Conservation (phyloP, 805 yeast species). For the Ogataea saltuana region DNA sequence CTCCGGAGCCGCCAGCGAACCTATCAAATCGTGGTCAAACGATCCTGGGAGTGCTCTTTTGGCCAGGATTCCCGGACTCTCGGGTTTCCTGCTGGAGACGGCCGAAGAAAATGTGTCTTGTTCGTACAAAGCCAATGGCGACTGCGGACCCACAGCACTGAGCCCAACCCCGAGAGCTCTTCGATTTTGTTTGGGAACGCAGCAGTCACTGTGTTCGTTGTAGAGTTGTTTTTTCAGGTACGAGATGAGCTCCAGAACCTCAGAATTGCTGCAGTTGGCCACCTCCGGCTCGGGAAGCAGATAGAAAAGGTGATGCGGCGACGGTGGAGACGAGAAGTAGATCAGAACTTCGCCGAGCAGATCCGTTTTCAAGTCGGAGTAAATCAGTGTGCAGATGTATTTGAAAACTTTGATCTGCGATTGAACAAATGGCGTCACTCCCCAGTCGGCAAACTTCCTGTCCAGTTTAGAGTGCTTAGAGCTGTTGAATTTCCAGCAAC, state of each 20-base stretch:
- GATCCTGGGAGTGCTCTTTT: conserved; percentile 20
- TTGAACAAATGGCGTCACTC: conserved; percentile 27
- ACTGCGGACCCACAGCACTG: neutral
- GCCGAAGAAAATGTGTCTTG: conserved; percentile 7
- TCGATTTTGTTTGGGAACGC: conserved; percentile 11
- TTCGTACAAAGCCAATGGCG: conserved; percentile 13
- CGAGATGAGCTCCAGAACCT: conserved; percentile 20
- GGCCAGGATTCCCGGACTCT: conserved; percentile 12
- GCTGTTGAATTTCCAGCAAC: conserved; percentile 42
- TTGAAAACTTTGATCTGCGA: conserved; percentile 25
- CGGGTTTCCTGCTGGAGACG: conserved; percentile 9
- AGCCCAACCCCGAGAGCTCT: conserved; percentile 1
- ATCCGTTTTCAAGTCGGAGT: conserved; percentile 23
- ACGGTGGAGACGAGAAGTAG: conserved; percentile 26
- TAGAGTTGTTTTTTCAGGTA: conserved; percentile 23
- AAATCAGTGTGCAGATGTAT: conserved; percentile 16
- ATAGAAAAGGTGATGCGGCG: conserved; percentile 27
- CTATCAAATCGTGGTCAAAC: conserved; percentile 9
- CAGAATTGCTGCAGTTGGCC: conserved; percentile 11
- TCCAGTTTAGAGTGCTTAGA: conserved; percentile 23
- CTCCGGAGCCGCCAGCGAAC: conserved; percentile 7
- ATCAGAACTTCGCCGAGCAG: conserved; percentile 28
- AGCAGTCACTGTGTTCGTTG: conserved; percentile 25
- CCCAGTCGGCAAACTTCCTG: conserved; percentile 36
- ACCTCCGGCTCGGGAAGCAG: conserved; percentile 19